These are phyloP conservation scores for Saccharomycopsis malanga DNA, from an alignment of 805 yeast species.

Conservation along the genomic window DNA sequence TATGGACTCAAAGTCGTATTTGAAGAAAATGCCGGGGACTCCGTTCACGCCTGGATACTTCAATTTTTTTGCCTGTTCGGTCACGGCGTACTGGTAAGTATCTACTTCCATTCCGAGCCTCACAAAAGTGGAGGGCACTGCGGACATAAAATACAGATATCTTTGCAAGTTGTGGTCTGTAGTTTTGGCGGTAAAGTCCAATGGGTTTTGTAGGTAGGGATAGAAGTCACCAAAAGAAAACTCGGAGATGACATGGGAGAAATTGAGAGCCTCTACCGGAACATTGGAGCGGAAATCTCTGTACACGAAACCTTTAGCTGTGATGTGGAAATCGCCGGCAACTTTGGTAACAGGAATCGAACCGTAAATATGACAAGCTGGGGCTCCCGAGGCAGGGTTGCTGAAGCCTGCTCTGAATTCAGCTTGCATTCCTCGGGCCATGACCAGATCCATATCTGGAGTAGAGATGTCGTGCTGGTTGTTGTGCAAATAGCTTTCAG, in stretches of 20 bases:
- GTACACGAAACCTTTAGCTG: slow-evolving; percentile 68
- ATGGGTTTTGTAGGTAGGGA: slow-evolving; percentile 82
- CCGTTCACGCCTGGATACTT: slow-evolving; percentile 5
- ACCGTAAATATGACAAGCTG: slow-evolving; percentile 85
- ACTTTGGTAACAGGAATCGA: slow-evolving; percentile 79
- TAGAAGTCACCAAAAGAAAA: slow-evolving; percentile 86
- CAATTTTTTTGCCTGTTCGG: slow-evolving; percentile 37
- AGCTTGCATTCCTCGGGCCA: slow-evolving; percentile 60
- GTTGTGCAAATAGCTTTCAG: slow-evolving; percentile 40
- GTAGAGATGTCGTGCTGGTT: slow-evolving; percentile 41
- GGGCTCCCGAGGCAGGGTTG: slow-evolving; percentile 46
- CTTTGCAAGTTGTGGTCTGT: slow-evolving; percentile 43
- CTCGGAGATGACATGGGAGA: slow-evolving; percentile 80
- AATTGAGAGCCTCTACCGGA: slow-evolving; percentile 51
- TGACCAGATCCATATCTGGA: slow-evolving; percentile 60
- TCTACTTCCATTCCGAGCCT: slow-evolving; percentile 65
- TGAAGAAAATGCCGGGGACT: slow-evolving; percentile 75
- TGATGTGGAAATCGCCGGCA: slow-evolving; percentile 76
- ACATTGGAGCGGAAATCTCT: slow-evolving; percentile 38
- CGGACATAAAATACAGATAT: slow-evolving; percentile 62
- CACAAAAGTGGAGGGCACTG: slow-evolving; percentile 76
- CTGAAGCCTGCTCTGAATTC: slow-evolving; percentile 42
- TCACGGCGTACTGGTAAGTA: slow-evolving; percentile 80
- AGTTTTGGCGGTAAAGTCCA: slow-evolving; percentile 63
- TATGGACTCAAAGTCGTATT: slow-evolving; percentile 85